Conservation (phyloP, 2,329 filamentous ascomycete species). For the Cylindrodendrum hubeiense region DNA sequence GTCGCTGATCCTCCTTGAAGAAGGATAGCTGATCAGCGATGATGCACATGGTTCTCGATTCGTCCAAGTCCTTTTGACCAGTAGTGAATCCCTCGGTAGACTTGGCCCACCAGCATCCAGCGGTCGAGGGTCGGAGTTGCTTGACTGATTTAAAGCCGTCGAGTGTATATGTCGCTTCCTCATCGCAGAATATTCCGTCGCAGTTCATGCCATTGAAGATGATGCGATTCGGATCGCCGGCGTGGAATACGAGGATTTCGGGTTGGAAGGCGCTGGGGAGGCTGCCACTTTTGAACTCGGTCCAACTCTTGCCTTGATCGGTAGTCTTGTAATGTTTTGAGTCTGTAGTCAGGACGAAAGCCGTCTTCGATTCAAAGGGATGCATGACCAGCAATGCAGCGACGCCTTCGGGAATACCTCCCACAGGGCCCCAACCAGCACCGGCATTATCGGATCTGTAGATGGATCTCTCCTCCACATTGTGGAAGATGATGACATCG, state of each 20-base stretch:
- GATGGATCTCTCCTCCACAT: slow-evolving; percentile 72
- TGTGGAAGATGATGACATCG: slow-evolving; percentile 82
- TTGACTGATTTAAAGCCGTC: slow-evolving; percentile 84
- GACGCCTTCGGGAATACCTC: slow-evolving; percentile 73
- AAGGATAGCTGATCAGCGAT: slow-evolving; percentile 79
- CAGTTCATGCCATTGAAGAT: slow-evolving; percentile 85
- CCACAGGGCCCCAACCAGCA: slow-evolving; percentile 76
- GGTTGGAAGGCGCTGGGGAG: slow-evolving; percentile 66
- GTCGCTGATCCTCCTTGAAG: slow-evolving; percentile 78
- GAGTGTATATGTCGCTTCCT: slow-evolving; percentile 79
- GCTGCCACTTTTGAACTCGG: slow-evolving; percentile 74
- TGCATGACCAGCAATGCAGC: slow-evolving; percentile 78
- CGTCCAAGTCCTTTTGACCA: slow-evolving; percentile 73
- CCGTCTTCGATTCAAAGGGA: slow-evolving; percentile 81
- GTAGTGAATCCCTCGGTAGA: slow-evolving; percentile 79
- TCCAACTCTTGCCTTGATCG: slow-evolving; percentile 87
- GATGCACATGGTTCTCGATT: slow-evolving; percentile 83
- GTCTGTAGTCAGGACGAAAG: slow-evolving; percentile 80
- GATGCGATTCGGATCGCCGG: slow-evolving; percentile 84
- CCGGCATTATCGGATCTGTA: slow-evolving; percentile 88
- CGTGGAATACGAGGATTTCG: slow-evolving; percentile 80
- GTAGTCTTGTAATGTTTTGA: slow-evolving; percentile 84
- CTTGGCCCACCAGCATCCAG: slow-evolving; percentile 90
- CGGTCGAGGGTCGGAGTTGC: slow-evolving; percentile 74
- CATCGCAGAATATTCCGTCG: slow-evolving; percentile 71